Percentiles rank a stretch among this genome's conserved stretches.
Conservation (phyloP, 495 filamentous ascomycete species). For the Mycothermus thermophilus region DNA sequence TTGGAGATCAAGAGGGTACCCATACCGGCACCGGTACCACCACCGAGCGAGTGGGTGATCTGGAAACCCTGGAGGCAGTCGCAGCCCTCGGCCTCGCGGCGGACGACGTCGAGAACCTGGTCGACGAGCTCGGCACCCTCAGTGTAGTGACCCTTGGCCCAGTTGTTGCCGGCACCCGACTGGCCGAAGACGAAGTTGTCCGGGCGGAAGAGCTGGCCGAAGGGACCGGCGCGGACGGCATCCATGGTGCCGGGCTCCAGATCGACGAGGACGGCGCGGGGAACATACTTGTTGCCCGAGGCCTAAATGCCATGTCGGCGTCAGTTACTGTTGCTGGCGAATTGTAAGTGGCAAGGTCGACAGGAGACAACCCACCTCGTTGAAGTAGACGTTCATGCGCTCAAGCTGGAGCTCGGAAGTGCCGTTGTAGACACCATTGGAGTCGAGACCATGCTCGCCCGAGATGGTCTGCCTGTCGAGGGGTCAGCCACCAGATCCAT, state of each 20-base stretch:
- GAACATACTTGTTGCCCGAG: constrained; percentile 95
- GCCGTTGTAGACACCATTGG: constrained; percentile 86
- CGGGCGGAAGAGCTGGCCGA: constrained; percentile 98
- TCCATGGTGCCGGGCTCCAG: constrained; percentile 99
- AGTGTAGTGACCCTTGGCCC: constrained; percentile 99
- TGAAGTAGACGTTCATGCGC: constrained; percentile 99
- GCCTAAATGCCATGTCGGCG: constrained; percentile 40
- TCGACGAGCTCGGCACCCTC: constrained; percentile 99
- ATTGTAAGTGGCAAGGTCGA: no score
- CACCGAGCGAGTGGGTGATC: constrained; percentile 99
- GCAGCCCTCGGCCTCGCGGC: constrained; percentile 96
- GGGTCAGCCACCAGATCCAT: constrained; percentile 8
- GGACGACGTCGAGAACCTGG: constrained; percentile 95
- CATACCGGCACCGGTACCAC: constrained; percentile 99
- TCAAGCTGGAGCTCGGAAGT: constrained; percentile 97
- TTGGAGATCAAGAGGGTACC: constrained; percentile 99
- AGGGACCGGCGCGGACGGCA: constrained; percentile 95
- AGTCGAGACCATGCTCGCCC: constrained; percentile 97
- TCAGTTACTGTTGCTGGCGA: not conserved
- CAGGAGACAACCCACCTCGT: constrained; percentile 71
- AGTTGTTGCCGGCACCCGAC: constrained; percentile 99
- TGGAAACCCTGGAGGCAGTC: constrained; percentile 99
- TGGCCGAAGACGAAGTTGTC: constrained; percentile 99
- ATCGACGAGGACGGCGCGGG: constrained; percentile 98
- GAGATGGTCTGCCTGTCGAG: constrained; percentile 66